phyloP scores from a whole-genome alignment of 345 rosid species.

The Angophora floribunda region DNA sequence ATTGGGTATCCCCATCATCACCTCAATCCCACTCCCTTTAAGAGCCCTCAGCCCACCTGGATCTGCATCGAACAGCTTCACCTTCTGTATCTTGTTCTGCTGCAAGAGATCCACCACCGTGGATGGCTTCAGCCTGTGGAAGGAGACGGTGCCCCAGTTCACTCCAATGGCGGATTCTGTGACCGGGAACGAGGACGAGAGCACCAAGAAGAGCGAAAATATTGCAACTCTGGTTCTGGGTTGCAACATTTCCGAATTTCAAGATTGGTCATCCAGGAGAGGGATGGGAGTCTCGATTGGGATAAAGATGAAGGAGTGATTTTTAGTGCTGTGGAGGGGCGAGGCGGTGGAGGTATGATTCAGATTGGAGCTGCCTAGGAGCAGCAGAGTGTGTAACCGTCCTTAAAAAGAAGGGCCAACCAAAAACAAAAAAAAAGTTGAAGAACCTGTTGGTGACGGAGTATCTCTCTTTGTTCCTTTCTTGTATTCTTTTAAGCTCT shows the following conservation, averaged over 20 bases:
- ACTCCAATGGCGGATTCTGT: conserved; percentile 73
- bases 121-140: conserved; percentile 61
- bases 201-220: background rate
- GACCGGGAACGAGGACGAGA: conserved; percentile 3
- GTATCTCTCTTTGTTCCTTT: background rate
- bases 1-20: conserved; percentile 90
- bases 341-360: background rate
- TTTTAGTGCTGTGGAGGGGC: background rate
- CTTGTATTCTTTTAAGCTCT: background rate
- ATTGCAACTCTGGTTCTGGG: background rate
- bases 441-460: background rate
- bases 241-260: conserved; percentile 10
- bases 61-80: conserved; percentile 84
- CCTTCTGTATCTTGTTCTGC: conserved; percentile 62
- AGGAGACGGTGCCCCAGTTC: conserved; percentile 87
- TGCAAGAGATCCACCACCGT: conserved; percentile 91
- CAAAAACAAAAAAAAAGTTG: background rate
- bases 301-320: background rate
- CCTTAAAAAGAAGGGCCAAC: background rate
- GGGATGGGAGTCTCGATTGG: background rate
- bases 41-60: conserved; percentile 49
- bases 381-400: background rate
- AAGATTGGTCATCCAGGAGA: background rate
- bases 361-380: background rate
- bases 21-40: conserved; percentile 75